These are phyloP conservation scores for Ganoderma meredithae DNA, from an alignment of 1,284 basidiomycete genomes.

Conservation along the genomic window DNA sequence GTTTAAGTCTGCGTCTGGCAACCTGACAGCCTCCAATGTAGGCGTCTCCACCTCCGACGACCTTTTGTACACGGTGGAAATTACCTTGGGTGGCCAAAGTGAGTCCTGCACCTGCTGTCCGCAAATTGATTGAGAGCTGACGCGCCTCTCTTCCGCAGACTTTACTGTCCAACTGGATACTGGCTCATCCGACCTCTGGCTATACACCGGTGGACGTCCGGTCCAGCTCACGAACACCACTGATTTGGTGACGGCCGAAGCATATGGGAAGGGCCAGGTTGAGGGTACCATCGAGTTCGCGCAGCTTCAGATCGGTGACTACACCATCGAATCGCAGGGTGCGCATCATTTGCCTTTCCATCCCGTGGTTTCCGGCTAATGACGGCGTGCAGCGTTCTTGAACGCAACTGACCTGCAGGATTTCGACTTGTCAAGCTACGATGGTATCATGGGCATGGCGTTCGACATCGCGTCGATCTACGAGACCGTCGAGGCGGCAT, in stretches of 20 bases:
- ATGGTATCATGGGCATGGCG: slow-evolving; percentile 28
- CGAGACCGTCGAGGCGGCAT: slow-evolving; percentile 56
- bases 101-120: neutral
- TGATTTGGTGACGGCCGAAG: slow-evolving; percentile 28
- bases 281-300: slow-evolving; percentile 38
- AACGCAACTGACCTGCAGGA: slow-evolving; percentile 33
- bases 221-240: slow-evolving; percentile 34
- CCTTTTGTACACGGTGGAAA: slow-evolving; percentile 18
- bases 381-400: slow-evolving; percentile 37
- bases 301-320: slow-evolving; percentile 38
- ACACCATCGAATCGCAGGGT: slow-evolving; percentile 41
- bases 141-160: slow-evolving; percentile 1
- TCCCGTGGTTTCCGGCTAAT: too few relatives aligned
- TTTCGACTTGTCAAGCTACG: neutral
- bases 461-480: slow-evolving; percentile 26
- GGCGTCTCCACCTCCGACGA: slow-evolving; percentile 13
- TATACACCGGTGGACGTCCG: slow-evolving; percentile 10
- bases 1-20: neutral
- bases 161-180: slow-evolving; percentile 24
- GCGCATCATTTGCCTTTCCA: neutral
- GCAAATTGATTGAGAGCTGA: too few relatives aligned
- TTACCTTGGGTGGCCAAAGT: slow-evolving; percentile 25
- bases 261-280: slow-evolving; percentile 36
- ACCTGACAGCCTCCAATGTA: neutral
- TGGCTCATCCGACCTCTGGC: slow-evolving; percentile 21